Conservation (phyloP, 2,329 filamentous ascomycete genomes). For the Trichophyton mentagrophytes region DNA sequence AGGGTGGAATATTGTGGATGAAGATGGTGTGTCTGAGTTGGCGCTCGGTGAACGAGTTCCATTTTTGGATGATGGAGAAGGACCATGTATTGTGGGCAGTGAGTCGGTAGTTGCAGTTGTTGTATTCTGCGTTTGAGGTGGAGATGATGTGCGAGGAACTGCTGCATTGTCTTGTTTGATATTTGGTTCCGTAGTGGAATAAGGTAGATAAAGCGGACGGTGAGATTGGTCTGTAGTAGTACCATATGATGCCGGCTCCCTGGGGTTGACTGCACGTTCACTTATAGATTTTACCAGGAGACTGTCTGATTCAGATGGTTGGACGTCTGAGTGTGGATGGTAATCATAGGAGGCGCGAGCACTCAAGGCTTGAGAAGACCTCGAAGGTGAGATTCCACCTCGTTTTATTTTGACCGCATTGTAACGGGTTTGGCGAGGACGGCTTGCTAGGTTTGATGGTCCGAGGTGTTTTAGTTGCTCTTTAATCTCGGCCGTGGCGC, state of each 20-base stretch:
- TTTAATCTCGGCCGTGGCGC: constrained; percentile 42
- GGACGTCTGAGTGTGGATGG: constrained; percentile 12
- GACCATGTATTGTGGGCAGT: not conserved
- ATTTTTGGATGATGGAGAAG: not conserved
- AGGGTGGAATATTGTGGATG: constrained; percentile 16
- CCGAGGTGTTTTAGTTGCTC: constrained; percentile 52
- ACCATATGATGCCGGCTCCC: constrained; percentile 39
- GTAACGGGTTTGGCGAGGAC: constrained; percentile 49
- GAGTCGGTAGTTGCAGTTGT: not conserved
- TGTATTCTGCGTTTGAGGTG: not conserved
- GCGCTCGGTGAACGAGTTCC: not conserved
- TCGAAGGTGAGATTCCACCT: constrained; percentile 25
- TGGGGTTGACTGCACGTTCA: constrained; percentile 25
- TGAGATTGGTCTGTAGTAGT: constrained; percentile 23
- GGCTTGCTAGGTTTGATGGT: constrained; percentile 49
- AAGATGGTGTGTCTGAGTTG: not conserved
- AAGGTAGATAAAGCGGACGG: constrained; percentile 8
- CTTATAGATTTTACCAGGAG: constrained; percentile 23
- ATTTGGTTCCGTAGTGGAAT: not conserved
- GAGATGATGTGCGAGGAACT: not conserved
- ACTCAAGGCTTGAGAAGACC: not conserved
- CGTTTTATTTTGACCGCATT: constrained; percentile 55
- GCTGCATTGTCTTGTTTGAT: not conserved
- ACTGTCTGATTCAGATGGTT: constrained; percentile 21
- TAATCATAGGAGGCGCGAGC: constrained; percentile 17